Base-by-base conservation (phyloP, 192 early-diverging fungal genomes). In the Lunasporangiospora selenospora region DNA sequence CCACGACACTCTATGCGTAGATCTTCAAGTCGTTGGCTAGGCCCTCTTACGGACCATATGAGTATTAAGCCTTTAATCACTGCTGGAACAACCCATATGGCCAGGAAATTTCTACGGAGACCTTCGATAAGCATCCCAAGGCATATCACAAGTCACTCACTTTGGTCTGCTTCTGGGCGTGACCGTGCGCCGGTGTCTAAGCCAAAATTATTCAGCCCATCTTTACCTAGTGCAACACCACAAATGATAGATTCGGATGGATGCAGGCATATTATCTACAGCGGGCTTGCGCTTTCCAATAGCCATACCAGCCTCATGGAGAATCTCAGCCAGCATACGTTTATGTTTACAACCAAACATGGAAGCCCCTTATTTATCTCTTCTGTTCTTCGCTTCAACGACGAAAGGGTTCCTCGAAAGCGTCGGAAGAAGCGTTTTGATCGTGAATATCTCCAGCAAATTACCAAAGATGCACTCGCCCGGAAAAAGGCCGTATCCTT, bases 401-500 rank as follows among this genome's bases (percentile, higher is more conserved):
- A 73, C 37, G 69, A 73, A 26, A 48, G 61, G 23, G 60, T 39
- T 12, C 69, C 69, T 24, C 62, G 47, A 42, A 73, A 73, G 43
- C 53, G 69, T 3, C 26, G 60, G 37, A 44, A 61, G n/a, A 42
- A 55, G 13, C 51, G 54, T 6, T 73, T 73, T 27, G 69, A 73
- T 8, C 59, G 69, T 18, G 69, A 73, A n/a, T 73, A 73, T 18
- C 42, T 73, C 4, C 69, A 73, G 15, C 69, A 73, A 30, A 73
- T 73, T 24, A 73, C 69, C n/a, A 73, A 73, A 37, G 69, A 73
- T n/a, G 69, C 69, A 3, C 69, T 73, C 26, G 43, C 58, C 45
- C 44, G 76, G 51, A 73, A 70, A 45, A 61, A 65, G 30, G 79
- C 77, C 3, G 69, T 80, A 8, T 84, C 85, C 11, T 87, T 78